Conservation (phyloP, 306 rosid genomes). For the Trichosanthes cucumerina region DNA sequence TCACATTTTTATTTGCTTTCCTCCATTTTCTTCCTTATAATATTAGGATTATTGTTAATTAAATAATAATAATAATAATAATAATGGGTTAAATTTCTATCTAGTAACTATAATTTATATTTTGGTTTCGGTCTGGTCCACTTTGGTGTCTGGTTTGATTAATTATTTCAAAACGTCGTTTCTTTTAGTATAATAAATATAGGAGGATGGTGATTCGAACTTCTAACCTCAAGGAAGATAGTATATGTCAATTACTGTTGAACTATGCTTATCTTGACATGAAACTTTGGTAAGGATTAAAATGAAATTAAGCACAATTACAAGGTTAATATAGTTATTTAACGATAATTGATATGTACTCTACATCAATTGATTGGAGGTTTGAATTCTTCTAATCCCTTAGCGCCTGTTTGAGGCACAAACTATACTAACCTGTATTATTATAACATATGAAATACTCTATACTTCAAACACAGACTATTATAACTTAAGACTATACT, state of each 20-base stretch:
- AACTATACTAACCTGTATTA: too few relatives aligned
- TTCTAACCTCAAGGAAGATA: too few relatives aligned
- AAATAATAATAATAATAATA: not conserved
- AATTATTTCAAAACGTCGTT: not conserved
- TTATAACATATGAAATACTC: too few relatives aligned
- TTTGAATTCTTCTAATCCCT: too few relatives aligned
- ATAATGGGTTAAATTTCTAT: not conserved
- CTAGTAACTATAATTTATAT: not conserved
- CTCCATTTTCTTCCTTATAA: not conserved
- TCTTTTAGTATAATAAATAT: not conserved
- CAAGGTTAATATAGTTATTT: not conserved
- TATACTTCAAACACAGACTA: too few relatives aligned
- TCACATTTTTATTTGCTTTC: slow-evolving; percentile 13
- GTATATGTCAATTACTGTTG: too few relatives aligned
- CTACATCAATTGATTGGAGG: too few relatives aligned
- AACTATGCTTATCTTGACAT: too few relatives aligned
- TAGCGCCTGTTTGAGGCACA: too few relatives aligned
- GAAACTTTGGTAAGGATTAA: not conserved
- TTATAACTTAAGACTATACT: too few relatives aligned
- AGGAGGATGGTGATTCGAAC: too few relatives aligned
- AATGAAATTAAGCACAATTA: not conserved
- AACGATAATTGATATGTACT: too few relatives aligned
- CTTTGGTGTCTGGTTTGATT: not conserved
- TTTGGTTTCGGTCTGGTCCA: not conserved
- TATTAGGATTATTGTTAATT: not conserved